These are phyloP conservation scores for Paraconiothyrium brasiliense DNA, from an alignment of 2,329 filamentous ascomycete genomes.

Conservation along the genomic window DNA sequence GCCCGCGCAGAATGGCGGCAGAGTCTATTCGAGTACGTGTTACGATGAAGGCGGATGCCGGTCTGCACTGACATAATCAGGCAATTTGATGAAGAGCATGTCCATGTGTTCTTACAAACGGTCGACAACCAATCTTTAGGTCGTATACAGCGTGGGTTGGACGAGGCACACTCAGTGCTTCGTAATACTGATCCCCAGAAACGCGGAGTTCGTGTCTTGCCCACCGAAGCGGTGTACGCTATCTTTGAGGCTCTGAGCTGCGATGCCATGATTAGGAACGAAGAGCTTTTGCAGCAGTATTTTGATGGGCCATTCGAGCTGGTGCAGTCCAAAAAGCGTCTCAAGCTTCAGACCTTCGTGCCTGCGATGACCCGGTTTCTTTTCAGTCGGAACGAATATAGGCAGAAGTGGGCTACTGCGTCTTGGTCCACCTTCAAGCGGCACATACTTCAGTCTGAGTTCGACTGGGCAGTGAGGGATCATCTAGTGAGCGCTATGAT, in stretches of 20 bases:
- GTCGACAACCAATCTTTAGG: constrained; percentile 58
- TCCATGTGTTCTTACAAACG: constrained; percentile 53
- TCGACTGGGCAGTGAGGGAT: constrained; percentile 86
- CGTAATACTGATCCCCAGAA: constrained; percentile 58
- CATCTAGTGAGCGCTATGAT: constrained; percentile 74
- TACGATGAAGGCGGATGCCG: neutral
- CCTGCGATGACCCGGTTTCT: constrained; percentile 87
- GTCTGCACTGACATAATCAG: constrained; percentile 26
- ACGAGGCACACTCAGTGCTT: constrained; percentile 52
- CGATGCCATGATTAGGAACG: constrained; percentile 74
- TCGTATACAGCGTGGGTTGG: constrained; percentile 55
- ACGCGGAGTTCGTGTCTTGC: constrained; percentile 61
- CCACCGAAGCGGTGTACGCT: constrained; percentile 73
- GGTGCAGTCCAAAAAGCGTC: constrained; percentile 79
- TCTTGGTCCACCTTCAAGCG: constrained; percentile 74
- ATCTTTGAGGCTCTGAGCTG: constrained; percentile 91
- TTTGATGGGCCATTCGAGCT: constrained; percentile 87
- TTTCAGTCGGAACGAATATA: constrained; percentile 74
- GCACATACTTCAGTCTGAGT: constrained; percentile 74
- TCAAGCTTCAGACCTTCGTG: constrained; percentile 78
- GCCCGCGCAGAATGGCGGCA: constrained; percentile 52
- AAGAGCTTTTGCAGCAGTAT: constrained; percentile 61
- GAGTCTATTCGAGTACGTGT: constrained; percentile 48
- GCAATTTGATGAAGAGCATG: constrained; percentile 56
- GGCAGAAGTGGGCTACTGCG: constrained; percentile 72